phyloP scores from a whole-genome alignment of 768 basidiomycete genomes.

The Rhodosporidiobolus odoratus region DNA sequence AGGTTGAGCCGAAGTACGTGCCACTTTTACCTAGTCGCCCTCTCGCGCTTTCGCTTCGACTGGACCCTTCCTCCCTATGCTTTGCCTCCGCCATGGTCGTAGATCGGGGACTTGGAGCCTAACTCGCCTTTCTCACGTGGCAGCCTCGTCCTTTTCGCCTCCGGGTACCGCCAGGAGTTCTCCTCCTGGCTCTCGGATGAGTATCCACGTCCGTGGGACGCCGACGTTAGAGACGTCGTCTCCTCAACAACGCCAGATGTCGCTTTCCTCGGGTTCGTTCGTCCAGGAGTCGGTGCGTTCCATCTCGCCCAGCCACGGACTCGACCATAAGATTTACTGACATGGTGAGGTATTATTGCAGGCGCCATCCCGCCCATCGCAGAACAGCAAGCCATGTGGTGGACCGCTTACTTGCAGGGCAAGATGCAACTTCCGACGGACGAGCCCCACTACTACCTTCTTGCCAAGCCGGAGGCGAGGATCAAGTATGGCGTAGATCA shows the following conservation, averaged over 20 bases:
- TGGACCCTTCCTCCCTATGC: too few species aligned
- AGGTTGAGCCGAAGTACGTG: slow-evolving; percentile 51
- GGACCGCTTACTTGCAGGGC: slow-evolving; percentile 54
- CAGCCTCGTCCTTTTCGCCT: slow-evolving; percentile 28
- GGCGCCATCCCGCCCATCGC: slow-evolving; percentile 49
- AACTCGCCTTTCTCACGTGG: background rate
- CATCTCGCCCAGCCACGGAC: too few species aligned
- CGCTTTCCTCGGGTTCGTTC: slow-evolving; percentile 48
- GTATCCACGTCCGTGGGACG: slow-evolving; percentile 51
- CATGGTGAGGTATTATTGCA: too few species aligned
- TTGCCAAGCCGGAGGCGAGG: slow-evolving; percentile 53
- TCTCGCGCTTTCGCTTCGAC: background rate
- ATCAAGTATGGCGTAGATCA: slow-evolving; percentile 61
- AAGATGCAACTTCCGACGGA: slow-evolving; percentile 51
- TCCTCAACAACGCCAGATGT: slow-evolving; percentile 27
- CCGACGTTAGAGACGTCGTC: slow-evolving; percentile 51
- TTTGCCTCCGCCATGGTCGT: background rate
- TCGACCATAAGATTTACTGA: too few species aligned
- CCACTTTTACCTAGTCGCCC: too few species aligned
- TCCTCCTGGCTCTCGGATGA: slow-evolving; percentile 48
- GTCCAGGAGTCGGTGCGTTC: slow-evolving; percentile 47
- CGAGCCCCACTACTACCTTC: slow-evolving; percentile 56
- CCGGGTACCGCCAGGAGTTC: slow-evolving; percentile 48
- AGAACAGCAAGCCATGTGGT: slow-evolving; percentile 60
- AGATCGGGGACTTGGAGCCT: background rate